Conservation (phyloP, 2,329 filamentous ascomycete genomes). For the Pseudogymnoascus pannorum region DNA sequence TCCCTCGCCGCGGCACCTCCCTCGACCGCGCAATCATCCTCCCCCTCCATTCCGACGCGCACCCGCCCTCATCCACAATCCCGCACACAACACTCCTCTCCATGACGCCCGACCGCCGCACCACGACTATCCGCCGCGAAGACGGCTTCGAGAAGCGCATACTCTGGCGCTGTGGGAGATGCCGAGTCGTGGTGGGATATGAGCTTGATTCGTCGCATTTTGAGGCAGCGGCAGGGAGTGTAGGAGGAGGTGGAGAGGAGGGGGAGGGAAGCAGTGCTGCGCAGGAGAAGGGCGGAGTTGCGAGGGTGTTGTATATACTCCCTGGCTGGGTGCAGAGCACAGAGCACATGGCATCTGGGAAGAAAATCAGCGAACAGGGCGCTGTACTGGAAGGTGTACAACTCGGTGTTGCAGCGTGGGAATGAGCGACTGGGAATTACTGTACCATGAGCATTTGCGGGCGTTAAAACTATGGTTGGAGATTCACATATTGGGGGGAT, state of each 20-base stretch:
- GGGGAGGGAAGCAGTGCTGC: constrained; percentile 17
- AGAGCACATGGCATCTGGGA: constrained; percentile 41
- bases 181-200: constrained; percentile 55
- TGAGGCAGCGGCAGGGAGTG: constrained; percentile 26
- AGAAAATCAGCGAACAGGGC: constrained; percentile 28
- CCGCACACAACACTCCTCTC: constrained; percentile 43
- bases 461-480: background rate
- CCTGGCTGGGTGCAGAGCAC: constrained; percentile 53
- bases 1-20: constrained; percentile 44
- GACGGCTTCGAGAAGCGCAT: constrained; percentile 63
- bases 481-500: background rate
- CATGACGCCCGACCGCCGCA: constrained; percentile 39
- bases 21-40: constrained; percentile 52
- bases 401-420: constrained; percentile 30
- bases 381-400: constrained; percentile 21
- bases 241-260: constrained; percentile 14
- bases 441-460: background rate
- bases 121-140: constrained; percentile 45
- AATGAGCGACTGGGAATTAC: constrained; percentile 8
- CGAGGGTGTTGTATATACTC: constrained; percentile 50
- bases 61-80: constrained; percentile 12
- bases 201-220: constrained; percentile 45
- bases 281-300: constrained; percentile 24
- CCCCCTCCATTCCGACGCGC: constrained; percentile 36
- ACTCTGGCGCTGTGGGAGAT: constrained; percentile 51